Percentiles rank a stretch among this genome's conserved stretches.
Evolutionary conservation across 257 asterid genomes (phyloP).

Genomic region (Oldenlandia corymbosa): DNA sequence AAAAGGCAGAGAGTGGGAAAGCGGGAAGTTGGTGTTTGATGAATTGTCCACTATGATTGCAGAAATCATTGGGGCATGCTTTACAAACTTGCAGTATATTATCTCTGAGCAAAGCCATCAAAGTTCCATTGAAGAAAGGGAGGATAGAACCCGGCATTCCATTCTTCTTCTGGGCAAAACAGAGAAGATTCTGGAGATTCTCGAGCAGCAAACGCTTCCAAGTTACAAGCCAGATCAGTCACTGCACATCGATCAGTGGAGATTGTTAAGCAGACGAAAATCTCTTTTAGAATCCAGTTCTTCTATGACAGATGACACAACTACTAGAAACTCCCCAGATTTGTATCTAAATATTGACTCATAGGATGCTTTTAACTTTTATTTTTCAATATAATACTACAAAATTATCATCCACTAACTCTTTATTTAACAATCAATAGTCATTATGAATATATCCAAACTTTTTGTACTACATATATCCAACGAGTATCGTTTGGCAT

Average conservation of each 20-base stretch:
- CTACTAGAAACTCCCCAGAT: slow-evolving; percentile 30
- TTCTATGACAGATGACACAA: slow-evolving; percentile 24
- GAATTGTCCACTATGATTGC: slow-evolving; percentile 40
- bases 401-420: too few relatives aligned
- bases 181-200: slow-evolving; percentile 53
- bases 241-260: slow-evolving; percentile 57
- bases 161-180: slow-evolving; percentile 58
- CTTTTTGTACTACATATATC: too few relatives aligned
- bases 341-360: slow-evolving; percentile 41
- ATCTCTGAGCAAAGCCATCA: slow-evolving; percentile 52
- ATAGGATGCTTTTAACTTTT: slow-evolving; percentile 5
- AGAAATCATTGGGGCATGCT: slow-evolving; percentile 64
- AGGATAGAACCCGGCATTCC: slow-evolving; percentile 42
- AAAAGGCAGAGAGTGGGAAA: slow-evolving; percentile 22
- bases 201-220: slow-evolving; percentile 38
- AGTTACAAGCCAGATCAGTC: slow-evolving; percentile 34
- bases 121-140: slow-evolving; percentile 48
- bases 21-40: slow-evolving; percentile 35
- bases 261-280: slow-evolving; percentile 32
- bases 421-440: too few relatives aligned
- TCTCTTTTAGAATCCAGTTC: slow-evolving; percentile 20
- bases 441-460: too few relatives aligned
- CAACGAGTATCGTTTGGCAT: too few relatives aligned
- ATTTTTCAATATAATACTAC: too few relatives aligned
- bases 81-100: slow-evolving; percentile 53